A percentile compares a stretch with the other conserved stretches of the same genome.
These are phyloP conservation scores for Nothopassalora personata DNA, from an alignment of 2,329 filamentous ascomycete genomes.

Conservation along the genomic window DNA sequence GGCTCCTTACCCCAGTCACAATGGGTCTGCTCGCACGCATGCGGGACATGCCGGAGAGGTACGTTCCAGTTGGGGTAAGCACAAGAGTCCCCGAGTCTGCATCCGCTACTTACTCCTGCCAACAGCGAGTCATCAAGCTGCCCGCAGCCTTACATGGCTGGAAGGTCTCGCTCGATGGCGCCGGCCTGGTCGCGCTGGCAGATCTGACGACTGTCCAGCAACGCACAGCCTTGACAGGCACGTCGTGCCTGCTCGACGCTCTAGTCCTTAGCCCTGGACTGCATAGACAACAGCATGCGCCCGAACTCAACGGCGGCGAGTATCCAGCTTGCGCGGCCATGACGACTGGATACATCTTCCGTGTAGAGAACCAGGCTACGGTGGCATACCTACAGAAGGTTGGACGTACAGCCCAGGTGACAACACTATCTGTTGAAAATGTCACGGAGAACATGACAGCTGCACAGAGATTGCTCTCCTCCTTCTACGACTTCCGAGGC, in stretches of 20 bases:
- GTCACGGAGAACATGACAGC: not conserved
- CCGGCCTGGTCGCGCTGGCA: constrained; percentile 55
- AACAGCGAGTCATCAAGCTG: too few relatives aligned
- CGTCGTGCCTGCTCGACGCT: constrained; percentile 52
- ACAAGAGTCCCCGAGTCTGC: not conserved
- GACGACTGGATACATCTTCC: constrained; percentile 41
- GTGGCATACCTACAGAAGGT: constrained; percentile 44
- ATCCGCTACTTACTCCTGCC: too few relatives aligned
- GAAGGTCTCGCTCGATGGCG: constrained; percentile 30
- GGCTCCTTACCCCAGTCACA: too few relatives aligned
- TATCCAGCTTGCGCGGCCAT: constrained; percentile 39
- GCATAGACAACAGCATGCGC: constrained; percentile 56
- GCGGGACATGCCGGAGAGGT: too few relatives aligned
- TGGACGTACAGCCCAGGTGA: constrained; percentile 27
- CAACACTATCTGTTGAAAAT: constrained; percentile 20
- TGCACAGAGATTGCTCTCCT: not conserved
- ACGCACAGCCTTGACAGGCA: constrained; percentile 53
- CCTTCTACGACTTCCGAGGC: not conserved
- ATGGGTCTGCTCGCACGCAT: too few relatives aligned
- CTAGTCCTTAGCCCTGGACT: constrained; percentile 56
- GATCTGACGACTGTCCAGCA: constrained; percentile 53
- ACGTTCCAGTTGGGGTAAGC: not conserved
- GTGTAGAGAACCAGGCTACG: constrained; percentile 50
- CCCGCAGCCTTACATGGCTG: not conserved
- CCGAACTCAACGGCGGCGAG: constrained; percentile 42